Conservation (phyloP, 73 alveolate genomes). For the Paramecium bursaria region DNA sequence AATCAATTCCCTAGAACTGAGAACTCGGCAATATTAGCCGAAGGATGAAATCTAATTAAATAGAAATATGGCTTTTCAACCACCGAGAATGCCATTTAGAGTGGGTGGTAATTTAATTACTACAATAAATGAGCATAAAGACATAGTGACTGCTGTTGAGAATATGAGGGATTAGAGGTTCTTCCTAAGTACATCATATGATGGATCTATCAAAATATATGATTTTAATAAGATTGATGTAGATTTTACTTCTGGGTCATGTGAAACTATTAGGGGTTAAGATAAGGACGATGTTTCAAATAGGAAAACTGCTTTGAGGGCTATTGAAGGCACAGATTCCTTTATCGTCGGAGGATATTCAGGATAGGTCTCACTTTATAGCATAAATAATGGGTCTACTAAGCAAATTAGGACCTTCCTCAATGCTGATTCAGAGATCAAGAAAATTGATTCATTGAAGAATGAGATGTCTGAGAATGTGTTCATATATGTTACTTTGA, state of each 20-base stretch:
- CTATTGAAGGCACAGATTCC: slow-evolving; percentile 38
- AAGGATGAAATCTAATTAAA: background rate
- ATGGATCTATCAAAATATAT: slow-evolving; percentile 17
- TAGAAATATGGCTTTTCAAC: background rate
- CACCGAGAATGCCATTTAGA: background rate
- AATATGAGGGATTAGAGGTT: background rate
- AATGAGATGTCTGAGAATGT: background rate
- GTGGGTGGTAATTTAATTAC: background rate
- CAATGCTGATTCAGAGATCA: slow-evolving; percentile 41
- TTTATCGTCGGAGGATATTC: slow-evolving; percentile 34
- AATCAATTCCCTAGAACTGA: background rate
- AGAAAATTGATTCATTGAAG: slow-evolving; percentile 3
- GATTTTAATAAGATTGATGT: slow-evolving; percentile 35
- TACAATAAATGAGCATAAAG: slow-evolving; percentile 1
- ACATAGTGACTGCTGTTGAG: slow-evolving; percentile 3
- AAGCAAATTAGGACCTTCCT: slow-evolving; percentile 19
- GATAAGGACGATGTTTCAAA: background rate
- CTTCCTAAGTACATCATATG: slow-evolving; percentile 23
- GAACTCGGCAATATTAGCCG: background rate
- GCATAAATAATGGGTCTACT: no score
- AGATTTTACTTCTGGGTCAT: slow-evolving; percentile 4
- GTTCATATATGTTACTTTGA: slow-evolving; percentile 24
- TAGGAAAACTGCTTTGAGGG: background rate
- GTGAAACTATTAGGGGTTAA: background rate
- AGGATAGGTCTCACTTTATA: slow-evolving; percentile 10